Evolutionary conservation across 208 protist species (phyloP).

Genomic region (Wallacemonas collosoma): DNA sequence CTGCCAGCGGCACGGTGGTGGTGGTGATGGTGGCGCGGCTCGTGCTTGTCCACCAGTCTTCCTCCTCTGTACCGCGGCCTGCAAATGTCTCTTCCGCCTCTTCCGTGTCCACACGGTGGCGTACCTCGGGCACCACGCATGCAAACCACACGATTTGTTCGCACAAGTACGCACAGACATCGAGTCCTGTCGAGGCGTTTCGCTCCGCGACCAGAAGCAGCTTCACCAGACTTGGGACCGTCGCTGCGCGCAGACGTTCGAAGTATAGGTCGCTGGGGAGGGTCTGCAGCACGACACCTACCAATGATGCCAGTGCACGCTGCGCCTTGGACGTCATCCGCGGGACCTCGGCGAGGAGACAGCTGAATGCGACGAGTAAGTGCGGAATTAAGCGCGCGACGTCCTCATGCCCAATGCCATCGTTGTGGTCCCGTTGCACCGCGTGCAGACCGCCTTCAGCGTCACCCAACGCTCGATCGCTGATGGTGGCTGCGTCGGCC

Average conservation of each 20-base stretch:
- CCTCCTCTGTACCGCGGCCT: no score
- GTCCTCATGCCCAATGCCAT: conserved; percentile 16
- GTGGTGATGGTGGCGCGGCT: not conserved
- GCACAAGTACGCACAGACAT: conserved; percentile 12
- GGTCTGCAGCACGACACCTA: conserved; percentile 29
- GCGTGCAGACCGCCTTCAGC: no score
- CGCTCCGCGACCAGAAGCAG: conserved; percentile 30
- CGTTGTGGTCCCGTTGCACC: no score
- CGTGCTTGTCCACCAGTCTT: not conserved
- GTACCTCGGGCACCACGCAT: not conserved
- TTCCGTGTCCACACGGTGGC: not conserved
- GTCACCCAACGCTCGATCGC: no score
- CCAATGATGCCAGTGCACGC: conserved; percentile 18
- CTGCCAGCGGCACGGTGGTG: no score
- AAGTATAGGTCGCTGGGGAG: conserved; percentile 37
- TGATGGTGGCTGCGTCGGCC: not conserved
- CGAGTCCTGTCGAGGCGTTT: not conserved
- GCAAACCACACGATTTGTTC: conserved; percentile 6
- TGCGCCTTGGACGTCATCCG: conserved; percentile 20
- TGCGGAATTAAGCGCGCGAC: conserved; percentile 29
- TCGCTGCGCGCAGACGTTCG: conserved; percentile 25
- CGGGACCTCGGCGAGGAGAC: conserved; percentile 34
- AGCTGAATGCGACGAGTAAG: conserved; percentile 35
- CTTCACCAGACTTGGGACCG: conserved; percentile 29
- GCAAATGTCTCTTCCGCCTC: not conserved